Base-by-base conservation (phyloP, 768 basidiomycete genomes). In the Termitomyces sp. region DNA sequence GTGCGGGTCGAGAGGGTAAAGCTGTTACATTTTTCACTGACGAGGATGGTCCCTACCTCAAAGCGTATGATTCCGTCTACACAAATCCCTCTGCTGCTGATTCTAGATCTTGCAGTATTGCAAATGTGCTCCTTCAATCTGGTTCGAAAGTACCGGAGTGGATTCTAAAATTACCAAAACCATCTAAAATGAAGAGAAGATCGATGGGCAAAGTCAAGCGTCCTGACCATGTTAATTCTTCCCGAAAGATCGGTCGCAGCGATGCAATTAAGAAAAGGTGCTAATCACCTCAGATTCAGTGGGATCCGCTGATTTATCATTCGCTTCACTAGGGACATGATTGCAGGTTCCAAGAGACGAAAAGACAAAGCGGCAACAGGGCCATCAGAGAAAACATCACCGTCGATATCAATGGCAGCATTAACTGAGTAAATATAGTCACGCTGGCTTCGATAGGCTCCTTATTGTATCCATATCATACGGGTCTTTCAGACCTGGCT, bases 11-110 rank as follows among this genome's bases (percentile, higher is more conserved):
- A 49, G 86, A 90, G 62, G 97, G 97, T 17, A 89, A 89, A 68
- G 95, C 97, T 0, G 83, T 95, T 40, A 99, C 97, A 1, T 98
- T 92, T 70, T 98, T 97, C 74, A 97, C 93, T 2, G 82, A 94
- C 60, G 89, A 93, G 56, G 97, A 99, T 67, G 90, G 85, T 0
- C 89, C 93, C 0, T 92, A 88, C 70, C 76, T 99, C 45, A 95
- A 97, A 75, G 83, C 90, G 90, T 90, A 68, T 61, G 83, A 65
- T 48, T 30, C 59, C 45, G 22, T 47, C 28, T 34, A 21, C 43
- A 34, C 47, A 51, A 28, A 46, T 24, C 49, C 26, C 45, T 46
- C 28, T 17, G 30, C 40, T 35, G 12, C 50, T 62, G 40, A 60
- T 32, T 52, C 8, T 46, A 40, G 26, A 8, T 14, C n/a, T 41